Percentiles rank a stretch among this genome's conserved stretches.
Evolutionary conservation across 2,329 filamentous ascomycete species (phyloP).

Genomic region (Dryadomyces quercivorus): DNA sequence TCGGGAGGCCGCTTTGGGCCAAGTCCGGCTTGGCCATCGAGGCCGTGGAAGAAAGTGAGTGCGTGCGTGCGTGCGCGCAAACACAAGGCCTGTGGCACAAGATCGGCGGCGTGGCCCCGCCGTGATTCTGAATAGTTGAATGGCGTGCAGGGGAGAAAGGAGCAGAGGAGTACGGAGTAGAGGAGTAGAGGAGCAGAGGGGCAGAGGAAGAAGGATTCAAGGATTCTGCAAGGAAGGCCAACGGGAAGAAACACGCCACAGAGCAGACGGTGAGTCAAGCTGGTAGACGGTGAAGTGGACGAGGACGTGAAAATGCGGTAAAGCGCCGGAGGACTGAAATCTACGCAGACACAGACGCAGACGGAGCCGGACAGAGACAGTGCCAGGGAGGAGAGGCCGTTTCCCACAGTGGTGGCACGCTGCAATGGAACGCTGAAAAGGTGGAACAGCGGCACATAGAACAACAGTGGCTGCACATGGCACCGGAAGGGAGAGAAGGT

Average conservation of each 20-base stretch:
- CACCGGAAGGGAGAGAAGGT: not conserved
- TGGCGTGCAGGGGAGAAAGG: not conserved
- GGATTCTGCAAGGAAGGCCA: too few relatives aligned
- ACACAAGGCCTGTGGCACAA: not conserved
- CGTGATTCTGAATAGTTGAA: not conserved
- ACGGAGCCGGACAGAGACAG: too few relatives aligned
- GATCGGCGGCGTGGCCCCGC: not conserved
- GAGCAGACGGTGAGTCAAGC: too few relatives aligned
- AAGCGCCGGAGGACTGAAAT: conserved; percentile 1
- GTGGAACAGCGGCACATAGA: not conserved
- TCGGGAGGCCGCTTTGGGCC: not conserved
- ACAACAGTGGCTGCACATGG: not conserved
- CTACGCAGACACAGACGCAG: conserved; percentile 2
- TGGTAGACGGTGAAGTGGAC: not conserved
- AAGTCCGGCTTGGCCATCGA: not conserved
- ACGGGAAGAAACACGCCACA: too few relatives aligned
- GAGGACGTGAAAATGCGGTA: not conserved
- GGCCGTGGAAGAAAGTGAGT: too few relatives aligned
- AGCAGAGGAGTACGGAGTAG: too few relatives aligned
- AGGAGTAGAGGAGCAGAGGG: too few relatives aligned
- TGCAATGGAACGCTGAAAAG: not conserved
- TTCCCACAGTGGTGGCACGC: not conserved
- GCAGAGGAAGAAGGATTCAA: too few relatives aligned
- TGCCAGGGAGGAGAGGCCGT: not conserved
- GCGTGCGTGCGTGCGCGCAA: not conserved